Evolutionary conservation across 1,284 basidiomycete species (phyloP).

Genomic region (Lentinus polychrous): DNA sequence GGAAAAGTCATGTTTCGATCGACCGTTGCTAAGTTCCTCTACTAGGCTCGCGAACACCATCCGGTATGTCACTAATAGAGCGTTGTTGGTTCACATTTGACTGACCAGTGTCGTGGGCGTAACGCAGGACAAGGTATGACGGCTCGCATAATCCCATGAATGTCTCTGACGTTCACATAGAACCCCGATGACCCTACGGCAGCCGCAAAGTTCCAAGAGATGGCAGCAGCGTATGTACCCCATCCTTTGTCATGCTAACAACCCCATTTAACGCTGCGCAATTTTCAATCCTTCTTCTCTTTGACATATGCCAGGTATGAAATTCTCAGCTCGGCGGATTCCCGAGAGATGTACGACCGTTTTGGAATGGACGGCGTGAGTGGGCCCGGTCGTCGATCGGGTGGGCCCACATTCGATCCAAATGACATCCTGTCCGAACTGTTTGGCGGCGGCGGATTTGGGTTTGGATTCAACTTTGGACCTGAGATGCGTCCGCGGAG

Average conservation of each 20-base stretch:
- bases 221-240: conserved; percentile 64
- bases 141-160: not conserved
- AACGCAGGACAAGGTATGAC: conserved; percentile 56
- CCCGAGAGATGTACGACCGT: conserved; percentile 76
- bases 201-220: conserved; percentile 80
- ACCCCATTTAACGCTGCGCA: conserved; percentile 3
- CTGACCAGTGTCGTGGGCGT: conserved; percentile 1
- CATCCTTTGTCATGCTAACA: not conserved
- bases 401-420: conserved; percentile 48
- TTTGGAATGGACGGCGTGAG: conserved; percentile 69
- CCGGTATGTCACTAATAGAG: conserved; percentile 53
- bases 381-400: conserved; percentile 36
- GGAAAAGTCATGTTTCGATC: conserved; percentile 4
- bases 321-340: conserved; percentile 73
- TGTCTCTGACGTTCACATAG: conserved; percentile 26
- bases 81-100: not conserved
- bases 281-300: conserved; percentile 1
- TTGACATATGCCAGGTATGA: conserved; percentile 60
- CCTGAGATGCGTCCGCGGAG: conserved; percentile 35
- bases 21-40: conserved; percentile 15
- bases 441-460: conserved; percentile 49
- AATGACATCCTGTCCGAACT: conserved; percentile 76
- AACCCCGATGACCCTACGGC: conserved; percentile 77
- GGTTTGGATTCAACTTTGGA: conserved; percentile 51
- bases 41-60: conserved; percentile 82